Base-by-base conservation (phyloP, 257 asterid genomes). In the Craterostigma plantagineum region DNA sequence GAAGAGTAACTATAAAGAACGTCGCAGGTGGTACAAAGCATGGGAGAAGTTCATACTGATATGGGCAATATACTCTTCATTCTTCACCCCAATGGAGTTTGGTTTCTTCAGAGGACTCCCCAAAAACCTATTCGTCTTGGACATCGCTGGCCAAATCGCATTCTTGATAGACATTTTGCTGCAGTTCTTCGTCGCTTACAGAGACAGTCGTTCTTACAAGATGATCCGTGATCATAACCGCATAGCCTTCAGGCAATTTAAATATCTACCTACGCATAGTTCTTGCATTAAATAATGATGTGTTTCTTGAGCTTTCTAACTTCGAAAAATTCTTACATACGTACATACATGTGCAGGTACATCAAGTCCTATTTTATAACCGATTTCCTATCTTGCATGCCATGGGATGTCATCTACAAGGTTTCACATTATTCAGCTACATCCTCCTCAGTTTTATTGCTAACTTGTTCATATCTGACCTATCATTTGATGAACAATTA, bases 71-170 rank as follows among this genome's bases (percentile, higher is more conserved):
- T 77, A 77, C 52, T 77, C 91, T 11, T 68, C 84, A 11, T 70
- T 77, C 61, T 73, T 77, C 53, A 77, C 91, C 33, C 91, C 85
- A 7, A 43, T 77, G 76, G 91, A 77, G 76, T 77, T 77, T 16
- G 91, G 81, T 10, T 77, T 77, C 68, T 77, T 77, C 63, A 51
- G 77, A 39, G 91, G 91, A 59, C 63, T 77, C n/a, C 91, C 81
- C 2, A 37, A 56, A 54, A 68, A 71, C 35, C 81, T 77, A 34
- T 68, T 77, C 62, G 9, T 68, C 27, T 47, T 77, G 45, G 91
- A 77, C 68, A 68, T 73, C 44, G 74, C 67, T 16, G 91, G 85
- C 47, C 91, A 77, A 56, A 34, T 71, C 34, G 74, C 73, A n/a
- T 77, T 77, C 42, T 81, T 77, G 23, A 1, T 73, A 1, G 91